Base-by-base conservation (phyloP, 192 early-diverging fungal genomes). In the Radiomyces spectabilis region DNA sequence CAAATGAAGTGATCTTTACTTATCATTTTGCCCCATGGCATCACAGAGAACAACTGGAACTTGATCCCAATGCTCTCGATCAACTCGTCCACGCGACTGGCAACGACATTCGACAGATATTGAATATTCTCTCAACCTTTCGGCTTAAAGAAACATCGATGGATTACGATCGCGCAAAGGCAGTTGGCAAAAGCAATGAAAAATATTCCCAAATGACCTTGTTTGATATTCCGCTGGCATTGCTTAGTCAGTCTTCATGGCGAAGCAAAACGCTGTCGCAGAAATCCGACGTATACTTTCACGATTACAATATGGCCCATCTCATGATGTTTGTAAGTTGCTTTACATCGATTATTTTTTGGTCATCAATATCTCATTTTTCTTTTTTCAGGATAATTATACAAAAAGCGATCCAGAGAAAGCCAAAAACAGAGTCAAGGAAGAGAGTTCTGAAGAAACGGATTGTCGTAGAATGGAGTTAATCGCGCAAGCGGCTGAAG, bases 91-190 rank as follows among this genome's bases (percentile, higher is more conserved):
- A 73, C 51, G 74, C 77, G 5, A 92, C 95, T 0, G 80, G 82
- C 34, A 84, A 83, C 22, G 97, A 99, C 68, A 94, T 99, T 66
- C 88, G 97, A 3, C 97, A 99, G 71, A 85, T 98, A 49, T 75
- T 99, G 44, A 98, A 95, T 61, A 74, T 95, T 52, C 59, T 99
- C 44, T 95, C 94, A 1, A 91, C 88, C n/a, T 99, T 88, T 67
- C 79, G 88, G 41, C 64, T 96, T 34, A 68, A 68, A 18, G 64
- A 74, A 38, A 66, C 66, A 18, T 66, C 68, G 2, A 83, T 99
- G 79, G 66, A 77, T 18, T 98, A 83, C 59, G 85, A 94, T 55
- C 75, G 94, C 53, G 85, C 86, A 32, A 89, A 92, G 55, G 68
- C 66, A 22, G 52, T 91, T 41, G 61, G 61, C 26, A 65, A 51